phyloP scores from a whole-genome alignment of 805 yeast genomes.

The Metschnikowia continentalis region DNA sequence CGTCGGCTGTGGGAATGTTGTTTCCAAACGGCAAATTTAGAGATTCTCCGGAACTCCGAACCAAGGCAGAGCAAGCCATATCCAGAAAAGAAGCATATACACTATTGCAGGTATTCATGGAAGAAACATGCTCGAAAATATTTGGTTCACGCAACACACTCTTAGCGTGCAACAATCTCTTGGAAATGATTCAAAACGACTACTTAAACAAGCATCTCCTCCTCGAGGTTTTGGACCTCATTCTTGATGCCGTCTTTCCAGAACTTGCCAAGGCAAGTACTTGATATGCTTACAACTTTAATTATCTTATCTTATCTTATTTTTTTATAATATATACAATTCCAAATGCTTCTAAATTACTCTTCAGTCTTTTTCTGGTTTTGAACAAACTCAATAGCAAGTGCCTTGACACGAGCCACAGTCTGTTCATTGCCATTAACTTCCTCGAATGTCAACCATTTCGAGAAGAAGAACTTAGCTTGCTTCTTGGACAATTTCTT shows the following conservation, averaged over 20 bases:
- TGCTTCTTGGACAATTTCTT: slow-evolving; percentile 76
- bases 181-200: slow-evolving; percentile 71
- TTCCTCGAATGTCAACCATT: slow-evolving; percentile 84
- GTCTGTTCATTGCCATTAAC: slow-evolving; percentile 61
- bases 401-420: slow-evolving; percentile 81
- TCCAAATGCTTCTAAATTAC: not conserved
- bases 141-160: slow-evolving; percentile 67
- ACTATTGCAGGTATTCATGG: slow-evolving; percentile 52
- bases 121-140: slow-evolving; percentile 64
- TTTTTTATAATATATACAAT: not conserved
- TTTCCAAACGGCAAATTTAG: slow-evolving; percentile 49
- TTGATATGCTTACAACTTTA: not conserved
- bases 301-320: no score
- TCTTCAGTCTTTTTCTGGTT: slow-evolving; percentile 16
- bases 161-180: slow-evolving; percentile 56
- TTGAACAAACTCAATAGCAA: slow-evolving; percentile 76
- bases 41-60: slow-evolving; percentile 43
- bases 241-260: slow-evolving; percentile 45
- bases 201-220: slow-evolving; percentile 62
- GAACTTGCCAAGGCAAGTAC: slow-evolving; percentile 2
- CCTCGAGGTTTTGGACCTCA: slow-evolving; percentile 54
- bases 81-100: slow-evolving; percentile 56
- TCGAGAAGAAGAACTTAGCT: slow-evolving; percentile 90
- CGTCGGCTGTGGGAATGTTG: slow-evolving; percentile 21
- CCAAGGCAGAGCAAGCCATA: slow-evolving; percentile 46